Evolutionary conservation across 805 yeast genomes (phyloP).

Genomic region (Pichia gijzeniarum): DNA sequence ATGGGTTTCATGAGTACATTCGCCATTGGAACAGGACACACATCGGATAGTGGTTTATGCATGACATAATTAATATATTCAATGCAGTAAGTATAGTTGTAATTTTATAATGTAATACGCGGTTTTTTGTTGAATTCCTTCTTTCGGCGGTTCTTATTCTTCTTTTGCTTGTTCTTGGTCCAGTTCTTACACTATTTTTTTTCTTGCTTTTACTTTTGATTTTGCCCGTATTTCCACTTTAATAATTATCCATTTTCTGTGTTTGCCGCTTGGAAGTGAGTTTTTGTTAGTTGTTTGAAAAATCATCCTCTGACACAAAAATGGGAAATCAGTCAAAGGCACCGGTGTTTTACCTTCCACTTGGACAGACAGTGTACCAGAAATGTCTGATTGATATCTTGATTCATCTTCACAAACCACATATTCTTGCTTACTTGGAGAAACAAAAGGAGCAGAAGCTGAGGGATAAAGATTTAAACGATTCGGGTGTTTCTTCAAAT

Average conservation of each 20-base stretch:
- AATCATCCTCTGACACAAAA: not conserved
- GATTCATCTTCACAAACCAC: conserved; percentile 35
- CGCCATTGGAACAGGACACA: conserved; percentile 12
- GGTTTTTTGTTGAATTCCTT: no score
- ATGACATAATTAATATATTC: no score
- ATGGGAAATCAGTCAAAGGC: conserved; percentile 6
- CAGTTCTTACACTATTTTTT: no score
- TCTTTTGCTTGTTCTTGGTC: no score
- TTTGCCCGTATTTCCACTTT: no score
- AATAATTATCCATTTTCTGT: no score
- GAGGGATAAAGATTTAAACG: no score
- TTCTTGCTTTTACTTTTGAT: no score
- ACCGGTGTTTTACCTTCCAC: conserved; percentile 32
- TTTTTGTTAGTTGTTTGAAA: not conserved
- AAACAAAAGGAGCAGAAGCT: not conserved
- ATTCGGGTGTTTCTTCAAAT: not conserved
- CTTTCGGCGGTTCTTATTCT: not conserved
- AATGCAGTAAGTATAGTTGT: not conserved
- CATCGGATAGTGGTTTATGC: not conserved
- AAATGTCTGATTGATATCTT: conserved; percentile 38
- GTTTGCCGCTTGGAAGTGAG: not conserved
- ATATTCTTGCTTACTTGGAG: conserved; percentile 12
- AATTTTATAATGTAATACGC: no score
- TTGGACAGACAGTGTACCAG: conserved; percentile 39
- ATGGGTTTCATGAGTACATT: conserved; percentile 14